Base-by-base conservation (phyloP, 495 filamentous ascomycete genomes). In the Bacidia gigantensis region DNA sequence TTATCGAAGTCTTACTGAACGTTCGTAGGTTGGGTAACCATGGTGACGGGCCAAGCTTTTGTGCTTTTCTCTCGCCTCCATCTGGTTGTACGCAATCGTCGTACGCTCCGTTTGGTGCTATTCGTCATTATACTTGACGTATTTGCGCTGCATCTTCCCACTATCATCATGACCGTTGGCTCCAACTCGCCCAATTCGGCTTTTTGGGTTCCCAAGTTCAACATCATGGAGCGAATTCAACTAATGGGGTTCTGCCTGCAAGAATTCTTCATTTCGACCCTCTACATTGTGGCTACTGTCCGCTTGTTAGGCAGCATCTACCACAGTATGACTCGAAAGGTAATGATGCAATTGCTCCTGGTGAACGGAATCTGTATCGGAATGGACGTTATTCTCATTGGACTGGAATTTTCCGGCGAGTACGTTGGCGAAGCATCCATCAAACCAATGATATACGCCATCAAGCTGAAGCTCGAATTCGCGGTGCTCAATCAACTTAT, bases 381-480 rank as follows among this genome's bases (percentile, higher is more conserved):
- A 18, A 61, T 70, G 62, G 66, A 71, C 47, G 55, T 68, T 26
- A 46, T 56, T 11, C 53, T 68, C 9, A 39, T 76, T 11, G 51
- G 49, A 0, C 21, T 65, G 39, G 66, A 76, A 51, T 68, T 61
- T 50, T 26, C 58, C 3, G 51, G 56, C 22, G 22, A 63, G 10
- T 73, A 65, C 51, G 56, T 64, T n/a, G 51, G 66, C 3, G 64
- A 75, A 48, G 67, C 64, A 2, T 61, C 61, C 11, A 61, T 67
- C 55, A 74, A 74, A 49, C 60, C 58, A 3, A 58, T 67, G 24
- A 60, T 72, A 11, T 76, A 74, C 58, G 70, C 69, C 43, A 60
- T 75, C 53, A 77, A 76, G 54, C 61, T 77, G 17, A 74, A 72
- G 58, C 53, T 71, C 20, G 74, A 75, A 50, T 67, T 71, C 45